Conservation (phyloP, 1,139 yeast species). For the Geotrichum histeridarum region DNA sequence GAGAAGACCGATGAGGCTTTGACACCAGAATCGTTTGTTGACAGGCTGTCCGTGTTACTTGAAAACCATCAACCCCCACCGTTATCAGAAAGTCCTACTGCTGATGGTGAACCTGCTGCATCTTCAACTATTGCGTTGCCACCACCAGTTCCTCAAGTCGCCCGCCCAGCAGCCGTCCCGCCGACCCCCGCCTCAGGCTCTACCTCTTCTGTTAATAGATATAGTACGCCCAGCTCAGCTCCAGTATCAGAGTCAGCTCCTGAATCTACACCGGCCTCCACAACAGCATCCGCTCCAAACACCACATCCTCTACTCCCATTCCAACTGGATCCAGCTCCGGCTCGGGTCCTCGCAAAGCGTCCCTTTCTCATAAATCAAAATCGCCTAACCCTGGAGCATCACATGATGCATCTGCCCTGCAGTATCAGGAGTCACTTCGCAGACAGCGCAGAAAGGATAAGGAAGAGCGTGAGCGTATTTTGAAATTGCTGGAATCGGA, state of each 20-base stretch:
- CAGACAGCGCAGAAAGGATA: constrained; percentile 41
- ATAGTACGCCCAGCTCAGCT: background rate
- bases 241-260: background rate
- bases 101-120: background rate
- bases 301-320: background rate
- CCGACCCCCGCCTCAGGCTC: constrained; percentile 1
- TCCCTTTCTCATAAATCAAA: background rate
- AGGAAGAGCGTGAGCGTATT: constrained; percentile 53
- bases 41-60: background rate
- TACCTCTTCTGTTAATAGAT: background rate
- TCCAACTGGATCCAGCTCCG: background rate
- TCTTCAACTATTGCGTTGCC: background rate
- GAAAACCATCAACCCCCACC: background rate
- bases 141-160: background rate
- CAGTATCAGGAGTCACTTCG: constrained; percentile 43
- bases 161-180: constrained; percentile 3
- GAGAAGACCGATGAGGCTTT: constrained; percentile 2
- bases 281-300: background rate
- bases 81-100: background rate
- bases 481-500: constrained; percentile 49
- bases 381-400: background rate
- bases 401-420: constrained; percentile 10
- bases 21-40: constrained; percentile 1
- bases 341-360: background rate
- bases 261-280: background rate